Evolutionary conservation across 805 yeast genomes (phyloP).

Genomic region (Ogataea pignaliae): DNA sequence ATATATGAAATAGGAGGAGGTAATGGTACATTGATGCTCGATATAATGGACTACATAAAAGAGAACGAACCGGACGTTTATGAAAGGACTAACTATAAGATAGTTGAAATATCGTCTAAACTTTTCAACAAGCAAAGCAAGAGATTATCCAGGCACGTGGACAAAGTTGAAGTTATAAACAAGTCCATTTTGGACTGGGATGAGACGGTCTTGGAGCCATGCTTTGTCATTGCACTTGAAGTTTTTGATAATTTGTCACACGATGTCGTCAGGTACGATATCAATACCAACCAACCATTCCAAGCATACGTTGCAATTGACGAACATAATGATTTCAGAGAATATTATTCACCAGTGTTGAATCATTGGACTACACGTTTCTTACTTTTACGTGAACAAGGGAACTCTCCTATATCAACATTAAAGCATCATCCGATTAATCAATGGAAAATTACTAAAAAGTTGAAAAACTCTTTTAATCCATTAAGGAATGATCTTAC

Average conservation of each 20-base stretch:
- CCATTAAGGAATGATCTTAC: conserved; percentile 68
- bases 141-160: conserved; percentile 36
- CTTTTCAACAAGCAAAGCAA: conserved; percentile 54
- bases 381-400: conserved; percentile 50
- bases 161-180: conserved; percentile 61
- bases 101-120: conserved; percentile 65
- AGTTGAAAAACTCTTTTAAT: conserved; percentile 44
- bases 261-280: conserved; percentile 74
- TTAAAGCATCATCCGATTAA: conserved; percentile 53
- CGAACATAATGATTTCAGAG: conserved; percentile 68
- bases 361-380: conserved; percentile 53
- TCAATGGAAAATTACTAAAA: conserved; percentile 40
- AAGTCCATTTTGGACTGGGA: conserved; percentile 77
- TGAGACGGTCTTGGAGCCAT: conserved; percentile 52
- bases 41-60: conserved; percentile 62
- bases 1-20: conserved; percentile 91
- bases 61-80: conserved; percentile 70
- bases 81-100: conserved; percentile 58
- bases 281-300: conserved; percentile 57
- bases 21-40: conserved; percentile 79
- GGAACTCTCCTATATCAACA: conserved; percentile 32
- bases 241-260: conserved; percentile 84
- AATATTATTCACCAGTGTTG: conserved; percentile 60
- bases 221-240: conserved; percentile 75
- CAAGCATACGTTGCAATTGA: conserved; percentile 79